Evolutionary conservation across 345 rosid species (phyloP).

Genomic region (Citrus hindsii): DNA sequence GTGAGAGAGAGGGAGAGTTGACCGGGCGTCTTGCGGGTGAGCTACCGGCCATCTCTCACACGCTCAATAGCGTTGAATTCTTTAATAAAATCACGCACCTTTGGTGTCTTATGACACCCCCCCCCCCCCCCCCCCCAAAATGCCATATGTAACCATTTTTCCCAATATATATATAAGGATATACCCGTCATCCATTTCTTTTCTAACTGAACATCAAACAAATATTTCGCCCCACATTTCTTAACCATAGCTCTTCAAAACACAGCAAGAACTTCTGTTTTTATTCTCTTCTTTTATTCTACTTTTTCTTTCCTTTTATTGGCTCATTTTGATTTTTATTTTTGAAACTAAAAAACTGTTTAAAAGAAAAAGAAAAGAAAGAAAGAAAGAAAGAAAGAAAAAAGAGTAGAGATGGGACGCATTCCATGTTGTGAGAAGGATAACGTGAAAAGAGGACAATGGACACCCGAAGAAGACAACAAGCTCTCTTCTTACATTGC

Average conservation of each 20-base stretch:
- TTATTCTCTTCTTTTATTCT: not conserved
- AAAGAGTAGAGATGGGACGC: conserved; percentile 56
- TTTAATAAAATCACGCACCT: conserved; percentile 84
- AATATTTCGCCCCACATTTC: not conserved
- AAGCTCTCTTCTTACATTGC: conserved; percentile 87
- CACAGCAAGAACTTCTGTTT: too few relatives aligned
- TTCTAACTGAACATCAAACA: not conserved
- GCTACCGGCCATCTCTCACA: conserved; percentile 84
- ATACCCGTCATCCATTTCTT: conserved; percentile 15
- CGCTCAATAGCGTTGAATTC: conserved; percentile 93
- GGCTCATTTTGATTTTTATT: not conserved
- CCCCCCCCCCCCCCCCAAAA: not conserved
- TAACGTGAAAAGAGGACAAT: conserved; percentile 89
- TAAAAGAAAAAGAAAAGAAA: too few relatives aligned
- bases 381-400: too few relatives aligned
- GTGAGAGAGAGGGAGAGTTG: conserved; percentile 33
- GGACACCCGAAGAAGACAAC: conserved; percentile 99
- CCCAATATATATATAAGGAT: conserved; percentile 24
- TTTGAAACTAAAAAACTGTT: too few relatives aligned
- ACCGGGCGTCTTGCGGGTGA: conserved; percentile 89
- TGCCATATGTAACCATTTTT: conserved; percentile 1
- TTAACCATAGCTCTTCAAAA: not conserved
- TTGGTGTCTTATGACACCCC: conserved; percentile 33
- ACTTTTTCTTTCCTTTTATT: not conserved
- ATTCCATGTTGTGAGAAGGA: conserved; percentile 96